Evolutionary conservation across 1,139 yeast genomes (phyloP), one percentile per base, ranked within the genome.

Genomic region (Yamadazyma membranifaciens): DNA sequence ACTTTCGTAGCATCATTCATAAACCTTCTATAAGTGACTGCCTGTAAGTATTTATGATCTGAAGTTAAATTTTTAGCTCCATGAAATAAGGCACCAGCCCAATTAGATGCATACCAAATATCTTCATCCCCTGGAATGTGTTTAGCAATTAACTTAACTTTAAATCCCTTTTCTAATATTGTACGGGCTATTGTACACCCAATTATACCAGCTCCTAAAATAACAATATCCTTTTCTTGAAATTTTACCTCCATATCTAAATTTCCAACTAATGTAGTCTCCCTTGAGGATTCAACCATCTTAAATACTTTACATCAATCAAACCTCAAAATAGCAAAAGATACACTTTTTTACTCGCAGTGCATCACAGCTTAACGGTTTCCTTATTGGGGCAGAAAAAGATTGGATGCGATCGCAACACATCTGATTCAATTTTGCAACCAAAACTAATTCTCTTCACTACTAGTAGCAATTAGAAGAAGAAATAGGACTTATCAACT

Each of bases 51-150:
- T 13, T 36, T 24, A 9, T 37, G 38, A n/a, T 40, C 33, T 11
- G 11, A 30, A 10, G 31, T 25, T 16, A 25, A 13, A n/a, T 32
- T 16, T 26, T 26, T 22, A 9, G 37, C 43, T n/a, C 38, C 41
- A 37, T 37, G 40, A 41, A 41, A 40, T 26, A 40, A 28, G 11
- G 43, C 43, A 9, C 42, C 44, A 12, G 44, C 44, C 44, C 42
- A 41, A 34, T 39, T 41, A n/a, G 39, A 39, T 10, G 44, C 44
- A 34, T 41, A 41, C 42, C 42, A 41, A 30, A 41, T 38, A 39
- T 40, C 41, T n/a, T 30, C 33, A 39, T 41, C 44, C 17, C 44
- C 44, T 11, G 44, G 42, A 9, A 40, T 17, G 25, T 38, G 44
- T 31, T 41, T 39, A 6, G 39, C 44, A 10, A 41, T 35, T 17